phyloP scores from a whole-genome alignment of 202 grass and related monocot species.

The Carex arenaria region DNA sequence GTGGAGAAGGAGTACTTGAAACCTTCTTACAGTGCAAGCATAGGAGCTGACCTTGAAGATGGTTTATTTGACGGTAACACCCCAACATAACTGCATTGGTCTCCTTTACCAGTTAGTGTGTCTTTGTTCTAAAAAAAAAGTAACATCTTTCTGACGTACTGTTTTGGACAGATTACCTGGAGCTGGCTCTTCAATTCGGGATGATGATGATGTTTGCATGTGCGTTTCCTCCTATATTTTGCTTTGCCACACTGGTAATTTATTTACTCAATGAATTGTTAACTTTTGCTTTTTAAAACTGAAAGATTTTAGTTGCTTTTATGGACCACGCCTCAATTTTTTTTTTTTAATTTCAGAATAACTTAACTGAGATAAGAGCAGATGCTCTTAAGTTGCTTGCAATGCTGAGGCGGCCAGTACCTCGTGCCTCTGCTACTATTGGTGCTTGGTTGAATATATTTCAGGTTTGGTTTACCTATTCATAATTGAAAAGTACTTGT shows the following conservation, averaged over 20 bases:
- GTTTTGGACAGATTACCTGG: conserved; percentile 61
- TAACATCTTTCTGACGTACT: conserved; percentile 10
- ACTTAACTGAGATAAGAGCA: conserved; percentile 92
- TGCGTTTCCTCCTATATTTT: conserved; percentile 91
- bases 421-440: conserved; percentile 87
- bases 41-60: conserved; percentile 88
- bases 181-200: conserved; percentile 94
- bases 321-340: too few relatives aligned
- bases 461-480: conserved; percentile 56
- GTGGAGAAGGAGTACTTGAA: conserved; percentile 98
- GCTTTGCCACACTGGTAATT: conserved; percentile 84
- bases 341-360: conserved; percentile 42
- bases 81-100: conserved; percentile 19
- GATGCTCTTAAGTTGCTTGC: conserved; percentile 87
- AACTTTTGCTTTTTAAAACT: conserved; percentile 17
- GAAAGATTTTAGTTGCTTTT: conserved; percentile 21
- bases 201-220: conserved; percentile 99
- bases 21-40: conserved; percentile 82
- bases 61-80: conserved; percentile 94
- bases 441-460: conserved; percentile 99
- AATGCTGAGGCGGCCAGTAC: conserved; percentile 80
- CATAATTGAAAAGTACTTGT: background rate
- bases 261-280: background rate
- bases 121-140: background rate
- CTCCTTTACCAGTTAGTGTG: conserved; percentile 21